Conservation (phyloP, 345 rosid genomes). For the Eucalyptus camaldulensis region DNA sequence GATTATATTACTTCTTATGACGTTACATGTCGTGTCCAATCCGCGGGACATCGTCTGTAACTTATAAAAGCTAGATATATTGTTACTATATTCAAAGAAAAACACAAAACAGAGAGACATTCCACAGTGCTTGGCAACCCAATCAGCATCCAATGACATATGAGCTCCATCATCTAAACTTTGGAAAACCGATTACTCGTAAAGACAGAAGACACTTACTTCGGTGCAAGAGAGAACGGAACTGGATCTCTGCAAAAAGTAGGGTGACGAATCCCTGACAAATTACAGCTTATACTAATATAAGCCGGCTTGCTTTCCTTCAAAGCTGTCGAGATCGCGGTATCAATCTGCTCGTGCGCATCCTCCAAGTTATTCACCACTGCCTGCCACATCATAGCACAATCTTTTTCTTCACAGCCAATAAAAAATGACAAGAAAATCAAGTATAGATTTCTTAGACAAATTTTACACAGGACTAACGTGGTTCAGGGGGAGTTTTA, state of each 20-base stretch:
- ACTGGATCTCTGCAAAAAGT: conserved; percentile 55
- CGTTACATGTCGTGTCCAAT: neutral
- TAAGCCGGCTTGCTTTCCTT: conserved; percentile 67
- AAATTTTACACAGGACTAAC: neutral
- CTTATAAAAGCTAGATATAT: neutral
- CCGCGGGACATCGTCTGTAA: neutral
- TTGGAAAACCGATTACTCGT: neutral
- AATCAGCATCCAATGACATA: neutral
- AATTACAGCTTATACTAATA: conserved; percentile 60
- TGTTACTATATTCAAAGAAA: neutral
- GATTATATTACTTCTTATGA: neutral
- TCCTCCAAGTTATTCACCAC: conserved; percentile 69
- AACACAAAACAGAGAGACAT: neutral
- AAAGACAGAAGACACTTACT: conserved; percentile 10
- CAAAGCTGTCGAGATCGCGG: conserved; percentile 61
- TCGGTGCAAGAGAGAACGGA: conserved; percentile 46
- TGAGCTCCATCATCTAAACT: neutral
- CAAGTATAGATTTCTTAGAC: neutral
- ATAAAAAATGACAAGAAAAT: neutral
- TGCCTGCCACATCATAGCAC: conserved; percentile 20
- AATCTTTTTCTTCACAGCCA: neutral
- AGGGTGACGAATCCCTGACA: conserved; percentile 53
- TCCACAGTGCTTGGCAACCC: neutral
- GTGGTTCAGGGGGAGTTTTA: neutral
- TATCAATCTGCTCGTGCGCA: conserved; percentile 57